Conservation (phyloP, 768 basidiomycete species). For the Imleria badia region DNA sequence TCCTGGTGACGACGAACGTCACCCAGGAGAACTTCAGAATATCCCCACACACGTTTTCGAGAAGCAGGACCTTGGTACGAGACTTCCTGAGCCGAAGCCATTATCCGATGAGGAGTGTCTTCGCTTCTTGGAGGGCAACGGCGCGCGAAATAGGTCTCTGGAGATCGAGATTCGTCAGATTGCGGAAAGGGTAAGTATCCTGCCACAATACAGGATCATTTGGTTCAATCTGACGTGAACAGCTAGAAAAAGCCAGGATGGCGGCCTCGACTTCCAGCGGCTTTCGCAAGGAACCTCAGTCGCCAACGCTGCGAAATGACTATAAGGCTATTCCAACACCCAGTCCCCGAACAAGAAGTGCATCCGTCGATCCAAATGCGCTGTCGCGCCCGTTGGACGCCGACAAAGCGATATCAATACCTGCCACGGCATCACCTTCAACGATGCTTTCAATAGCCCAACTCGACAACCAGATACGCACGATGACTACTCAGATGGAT, state of each 20-base stretch:
- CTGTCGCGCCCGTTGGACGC: slow-evolving; percentile 4
- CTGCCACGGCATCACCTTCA: slow-evolving; percentile 1
- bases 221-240: neutral
- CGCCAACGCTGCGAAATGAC: neutral
- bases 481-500: slow-evolving; percentile 36
- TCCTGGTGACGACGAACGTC: neutral
- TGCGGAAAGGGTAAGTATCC: slow-evolving; percentile 33
- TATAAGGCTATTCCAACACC: neutral
- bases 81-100: slow-evolving; percentile 14
- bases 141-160: slow-evolving; percentile 41
- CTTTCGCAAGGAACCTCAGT: neutral
- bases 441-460: slow-evolving; percentile 24
- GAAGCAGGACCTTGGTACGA: neutral
- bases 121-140: slow-evolving; percentile 38
- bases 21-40: neutral
- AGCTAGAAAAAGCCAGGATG: slow-evolving; percentile 26
- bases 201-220: neutral
- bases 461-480: slow-evolving; percentile 38
- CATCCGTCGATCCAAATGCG: slow-evolving; percentile 19
- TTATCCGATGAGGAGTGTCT: slow-evolving; percentile 42
- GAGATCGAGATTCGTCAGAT: slow-evolving; percentile 45
- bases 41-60: neutral
- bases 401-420: neutral
- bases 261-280: neutral
- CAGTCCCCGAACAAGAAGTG: slow-evolving; percentile 20